Evolutionary conservation across 2,329 filamentous ascomycete genomes (phyloP).

Genomic region (Clarireedia sp.): DNA sequence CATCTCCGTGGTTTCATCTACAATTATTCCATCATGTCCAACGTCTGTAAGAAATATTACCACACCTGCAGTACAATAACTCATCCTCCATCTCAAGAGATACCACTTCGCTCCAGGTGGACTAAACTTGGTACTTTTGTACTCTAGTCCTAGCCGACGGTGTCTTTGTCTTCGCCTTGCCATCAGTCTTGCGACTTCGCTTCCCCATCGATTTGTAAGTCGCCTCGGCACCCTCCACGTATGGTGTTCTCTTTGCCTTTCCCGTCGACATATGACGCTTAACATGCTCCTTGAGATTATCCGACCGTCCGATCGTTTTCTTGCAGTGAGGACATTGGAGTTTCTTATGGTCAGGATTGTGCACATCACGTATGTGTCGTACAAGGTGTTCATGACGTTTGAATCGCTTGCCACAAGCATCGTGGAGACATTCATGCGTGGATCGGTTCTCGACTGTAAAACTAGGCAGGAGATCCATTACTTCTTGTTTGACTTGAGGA

Average conservation of each 20-base stretch:
- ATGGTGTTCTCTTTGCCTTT: slow-evolving; percentile 12
- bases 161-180: not conserved
- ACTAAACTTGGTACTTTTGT: not conserved
- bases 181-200: not conserved
- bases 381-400: slow-evolving; percentile 42
- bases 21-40: not conserved
- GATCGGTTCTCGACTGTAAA: slow-evolving; percentile 29
- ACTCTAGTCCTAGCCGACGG: not conserved
- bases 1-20: not conserved
- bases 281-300: slow-evolving; percentile 23
- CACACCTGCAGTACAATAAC: not conserved
- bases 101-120: not conserved
- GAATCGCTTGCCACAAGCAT: slow-evolving; percentile 38
- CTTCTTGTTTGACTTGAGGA: slow-evolving; percentile 1
- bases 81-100: not conserved
- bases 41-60: not conserved
- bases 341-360: slow-evolving; percentile 15
- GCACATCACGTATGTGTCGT: slow-evolving; percentile 37
- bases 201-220: not conserved
- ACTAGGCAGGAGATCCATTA: not conserved
- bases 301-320: slow-evolving; percentile 17
- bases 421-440: slow-evolving; percentile 34
- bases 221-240: slow-evolving; percentile 4
- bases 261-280: slow-evolving; percentile 11
- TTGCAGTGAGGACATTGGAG: slow-evolving; percentile 19